Evolutionary conservation across 805 yeast genomes (phyloP).

Genomic region (Candida nitratophila): DNA sequence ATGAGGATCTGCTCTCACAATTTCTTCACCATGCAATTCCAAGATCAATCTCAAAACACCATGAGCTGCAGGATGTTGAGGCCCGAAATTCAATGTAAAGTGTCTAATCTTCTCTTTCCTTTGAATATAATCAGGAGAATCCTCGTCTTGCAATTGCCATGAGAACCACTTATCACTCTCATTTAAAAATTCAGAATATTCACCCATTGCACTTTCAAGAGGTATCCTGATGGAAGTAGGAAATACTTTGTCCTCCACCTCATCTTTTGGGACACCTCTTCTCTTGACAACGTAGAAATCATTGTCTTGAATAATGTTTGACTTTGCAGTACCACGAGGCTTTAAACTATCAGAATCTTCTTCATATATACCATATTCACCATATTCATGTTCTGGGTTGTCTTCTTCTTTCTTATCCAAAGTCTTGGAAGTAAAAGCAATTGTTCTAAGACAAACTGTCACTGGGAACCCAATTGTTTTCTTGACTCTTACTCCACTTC

Average conservation of each 20-base stretch:
- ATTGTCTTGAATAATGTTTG: constrained; percentile 9
- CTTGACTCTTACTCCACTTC: not conserved
- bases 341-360: not conserved
- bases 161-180: constrained; percentile 28
- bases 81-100: constrained; percentile 86
- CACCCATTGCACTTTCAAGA: constrained; percentile 28
- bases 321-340: too few species aligned
- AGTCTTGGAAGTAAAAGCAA: not conserved
- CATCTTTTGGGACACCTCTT: constrained; percentile 14
- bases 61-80: constrained; percentile 94
- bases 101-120: constrained; percentile 60
- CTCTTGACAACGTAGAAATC: constrained; percentile 23
- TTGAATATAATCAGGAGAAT: constrained; percentile 28
- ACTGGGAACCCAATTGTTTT: too few species aligned
- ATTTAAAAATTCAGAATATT: constrained; percentile 25
- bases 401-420: not conserved
- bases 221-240: not conserved
- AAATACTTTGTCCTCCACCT: not conserved
- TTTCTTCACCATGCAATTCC: constrained; percentile 85
- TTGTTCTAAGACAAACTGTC: not conserved
- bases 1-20: constrained; percentile 82
- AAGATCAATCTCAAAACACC: constrained; percentile 83
- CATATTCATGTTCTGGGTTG: not conserved
- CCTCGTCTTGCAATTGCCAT: constrained; percentile 27
- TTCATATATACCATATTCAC: too few species aligned